phyloP scores from a whole-genome alignment of 2,329 filamentous ascomycete species.

The Emmonsia crescens region DNA sequence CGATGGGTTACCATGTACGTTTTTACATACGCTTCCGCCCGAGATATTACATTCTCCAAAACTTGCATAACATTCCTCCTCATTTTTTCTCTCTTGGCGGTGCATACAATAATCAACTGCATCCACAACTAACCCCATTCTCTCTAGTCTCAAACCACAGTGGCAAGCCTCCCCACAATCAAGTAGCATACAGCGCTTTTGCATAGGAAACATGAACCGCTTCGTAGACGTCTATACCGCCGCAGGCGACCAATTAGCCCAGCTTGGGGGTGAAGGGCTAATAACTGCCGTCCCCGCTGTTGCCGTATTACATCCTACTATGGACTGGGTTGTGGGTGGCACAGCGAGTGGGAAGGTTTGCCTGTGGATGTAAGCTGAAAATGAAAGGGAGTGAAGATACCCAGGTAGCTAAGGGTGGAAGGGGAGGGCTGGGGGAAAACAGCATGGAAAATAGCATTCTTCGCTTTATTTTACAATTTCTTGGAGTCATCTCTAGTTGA shows the following conservation, averaged over 20 bases:
- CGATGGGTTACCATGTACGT: slow-evolving; percentile 76
- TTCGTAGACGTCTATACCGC: slow-evolving; percentile 86
- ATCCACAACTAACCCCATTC: neutral
- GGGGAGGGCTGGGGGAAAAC: neutral
- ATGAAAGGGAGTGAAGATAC: neutral
- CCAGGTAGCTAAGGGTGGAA: neutral
- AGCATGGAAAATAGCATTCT: neutral
- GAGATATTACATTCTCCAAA: neutral
- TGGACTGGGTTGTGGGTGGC: slow-evolving; percentile 86
- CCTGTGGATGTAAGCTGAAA: slow-evolving; percentile 62
- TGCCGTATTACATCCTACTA: slow-evolving; percentile 74
- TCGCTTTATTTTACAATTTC: neutral
- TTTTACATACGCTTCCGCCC: slow-evolving; percentile 17
- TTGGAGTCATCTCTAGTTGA: neutral
- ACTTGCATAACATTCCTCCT: neutral
- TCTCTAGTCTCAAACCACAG: slow-evolving; percentile 57
- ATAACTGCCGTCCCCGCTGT: slow-evolving; percentile 94
- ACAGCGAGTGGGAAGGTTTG: slow-evolving; percentile 88
- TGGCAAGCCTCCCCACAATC: slow-evolving; percentile 77
- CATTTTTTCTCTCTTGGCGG: neutral
- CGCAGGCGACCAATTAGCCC: slow-evolving; percentile 75
- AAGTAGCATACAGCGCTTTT: slow-evolving; percentile 66
- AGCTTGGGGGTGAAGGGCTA: slow-evolving; percentile 67
- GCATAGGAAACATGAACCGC: slow-evolving; percentile 93
- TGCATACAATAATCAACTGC: neutral